These are phyloP conservation scores for Ustilago nuda DNA, from an alignment of 1,284 basidiomycete genomes.

Conservation along the genomic window DNA sequence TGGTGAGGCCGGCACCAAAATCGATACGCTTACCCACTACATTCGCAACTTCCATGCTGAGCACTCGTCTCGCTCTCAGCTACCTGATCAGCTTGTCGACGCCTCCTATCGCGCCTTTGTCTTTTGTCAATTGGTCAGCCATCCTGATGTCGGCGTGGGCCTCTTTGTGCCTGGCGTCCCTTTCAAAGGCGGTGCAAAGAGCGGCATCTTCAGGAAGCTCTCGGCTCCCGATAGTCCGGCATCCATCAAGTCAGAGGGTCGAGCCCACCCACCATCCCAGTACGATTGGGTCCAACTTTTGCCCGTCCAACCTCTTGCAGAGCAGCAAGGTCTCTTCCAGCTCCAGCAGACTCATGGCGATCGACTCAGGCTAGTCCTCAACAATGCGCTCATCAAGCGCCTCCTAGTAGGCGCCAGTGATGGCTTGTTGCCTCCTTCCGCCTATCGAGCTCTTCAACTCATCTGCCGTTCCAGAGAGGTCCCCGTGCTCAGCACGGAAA, in stretches of 20 bases:
- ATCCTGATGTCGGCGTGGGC: slow-evolving; percentile 79
- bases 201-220: slow-evolving; percentile 17
- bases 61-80: slow-evolving; percentile 68
- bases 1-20: slow-evolving; percentile 82
- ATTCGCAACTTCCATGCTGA: slow-evolving; percentile 75
- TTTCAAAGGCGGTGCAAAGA: slow-evolving; percentile 20
- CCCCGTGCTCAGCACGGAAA: slow-evolving; percentile 81
- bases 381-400: slow-evolving; percentile 78
- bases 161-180: slow-evolving; percentile 28
- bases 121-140: slow-evolving; percentile 80
- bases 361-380: slow-evolving; percentile 78
- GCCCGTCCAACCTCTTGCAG: slow-evolving; percentile 27
- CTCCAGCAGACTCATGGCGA: slow-evolving; percentile 66
- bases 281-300: slow-evolving; percentile 36
- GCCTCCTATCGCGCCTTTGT: slow-evolving; percentile 81
- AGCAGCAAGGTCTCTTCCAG: slow-evolving; percentile 71
- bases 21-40: slow-evolving; percentile 78
- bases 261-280: slow-evolving; percentile 7
- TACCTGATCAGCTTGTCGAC: slow-evolving; percentile 75
- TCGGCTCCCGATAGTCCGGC: slow-evolving; percentile 15
- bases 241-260: slow-evolving; percentile 3
- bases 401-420: slow-evolving; percentile 84
- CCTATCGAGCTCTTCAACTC: slow-evolving; percentile 86
- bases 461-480: slow-evolving; percentile 81
- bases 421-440: slow-evolving; percentile 81